Evolutionary conservation across 1,139 yeast genomes (phyloP), one percentile per base, ranked within the genome.

Genomic region (Hemisphaericaspora xylanilytica): DNA sequence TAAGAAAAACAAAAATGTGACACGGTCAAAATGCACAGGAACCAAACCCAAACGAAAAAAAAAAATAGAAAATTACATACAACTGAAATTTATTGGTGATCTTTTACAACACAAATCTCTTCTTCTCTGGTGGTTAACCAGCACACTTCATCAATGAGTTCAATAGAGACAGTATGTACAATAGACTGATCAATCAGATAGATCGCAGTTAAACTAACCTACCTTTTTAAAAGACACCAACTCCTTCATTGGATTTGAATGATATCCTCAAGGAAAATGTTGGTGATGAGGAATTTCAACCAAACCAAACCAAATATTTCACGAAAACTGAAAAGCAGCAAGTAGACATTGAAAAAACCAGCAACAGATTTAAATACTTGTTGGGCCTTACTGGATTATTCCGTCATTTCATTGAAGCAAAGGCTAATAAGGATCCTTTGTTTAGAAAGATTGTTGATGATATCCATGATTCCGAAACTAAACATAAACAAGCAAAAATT

Each of bases 301-400:
- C 50, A 14, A 49, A 42, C 21, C 45, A 39, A 29, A 28, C 36
- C 6, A 56, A 59, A 36, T 80, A 79, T 55, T 73, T 79, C 48
- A 73, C 74, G 11, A 63, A 64, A 24, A 65, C 75, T 10, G 73
- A 67, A n/a, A 74, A 74, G 47, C 69, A 67, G 34, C 58, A 56
- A 33, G 70, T 79, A 47, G 71, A 78, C 48, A 70, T 77, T 9
- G 70, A 69, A 28, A 77, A 75, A 35, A 79, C 85, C 0, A 73
- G 78, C 8, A 75, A 77, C 49, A 63, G 90, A 50, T 84, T 83
- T 61, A 76, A 75, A 48, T 80, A 84, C 54, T 65, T 85, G 32
- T 59, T 85, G 31, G 83, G 86, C 0, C 60, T 85, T 34, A 83
- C 92, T 0, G 79, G 75, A 27, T 64, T 85, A 35, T 85, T 85